Evolutionary conservation across 2,329 filamentous ascomycete species (phyloP).

Genomic region (Neonectria magnoliae): DNA sequence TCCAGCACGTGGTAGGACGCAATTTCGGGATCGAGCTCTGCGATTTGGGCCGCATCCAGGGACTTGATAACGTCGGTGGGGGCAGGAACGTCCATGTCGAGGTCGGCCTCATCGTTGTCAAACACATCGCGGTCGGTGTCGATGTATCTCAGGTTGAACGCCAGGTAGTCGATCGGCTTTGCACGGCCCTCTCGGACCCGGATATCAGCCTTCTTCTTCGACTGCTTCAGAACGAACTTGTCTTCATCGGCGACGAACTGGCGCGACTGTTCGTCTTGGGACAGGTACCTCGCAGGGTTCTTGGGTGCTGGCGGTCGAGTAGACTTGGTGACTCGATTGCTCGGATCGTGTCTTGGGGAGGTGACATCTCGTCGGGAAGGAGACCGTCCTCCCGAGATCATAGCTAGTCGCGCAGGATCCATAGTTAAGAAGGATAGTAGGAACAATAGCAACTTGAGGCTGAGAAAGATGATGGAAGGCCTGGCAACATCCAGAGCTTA

Average conservation of each 20-base stretch:
- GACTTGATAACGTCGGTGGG: slow-evolving; percentile 84
- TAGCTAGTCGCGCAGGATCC: slow-evolving; percentile 65
- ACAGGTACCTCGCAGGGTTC: slow-evolving; percentile 61
- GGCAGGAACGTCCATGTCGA: slow-evolving; percentile 78
- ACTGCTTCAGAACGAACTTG: slow-evolving; percentile 93
- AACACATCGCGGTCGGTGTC: slow-evolving; percentile 86
- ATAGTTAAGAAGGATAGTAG: slow-evolving; percentile 46
- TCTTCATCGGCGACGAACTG: slow-evolving; percentile 95
- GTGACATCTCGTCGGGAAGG: slow-evolving; percentile 60
- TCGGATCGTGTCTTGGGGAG: slow-evolving; percentile 64
- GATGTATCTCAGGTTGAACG: slow-evolving; percentile 88
- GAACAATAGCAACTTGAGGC: neutral
- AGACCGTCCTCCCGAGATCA: slow-evolving; percentile 61
- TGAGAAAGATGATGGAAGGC: neutral
- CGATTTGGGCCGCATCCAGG: slow-evolving; percentile 72
- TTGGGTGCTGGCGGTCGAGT: slow-evolving; percentile 42
- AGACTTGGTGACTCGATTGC: slow-evolving; percentile 65
- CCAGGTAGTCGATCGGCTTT: slow-evolving; percentile 92
- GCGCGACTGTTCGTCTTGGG: slow-evolving; percentile 80
- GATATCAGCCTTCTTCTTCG: slow-evolving; percentile 97
- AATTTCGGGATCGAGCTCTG: slow-evolving; percentile 85
- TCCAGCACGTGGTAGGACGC: slow-evolving; percentile 83
- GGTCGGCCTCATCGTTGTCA: slow-evolving; percentile 82
- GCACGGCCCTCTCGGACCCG: slow-evolving; percentile 91
- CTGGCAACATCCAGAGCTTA: neutral